These are phyloP conservation scores for Domatiomyces globalis DNA, from an alignment of 2,329 filamentous ascomycete species.

Conservation along the genomic window DNA sequence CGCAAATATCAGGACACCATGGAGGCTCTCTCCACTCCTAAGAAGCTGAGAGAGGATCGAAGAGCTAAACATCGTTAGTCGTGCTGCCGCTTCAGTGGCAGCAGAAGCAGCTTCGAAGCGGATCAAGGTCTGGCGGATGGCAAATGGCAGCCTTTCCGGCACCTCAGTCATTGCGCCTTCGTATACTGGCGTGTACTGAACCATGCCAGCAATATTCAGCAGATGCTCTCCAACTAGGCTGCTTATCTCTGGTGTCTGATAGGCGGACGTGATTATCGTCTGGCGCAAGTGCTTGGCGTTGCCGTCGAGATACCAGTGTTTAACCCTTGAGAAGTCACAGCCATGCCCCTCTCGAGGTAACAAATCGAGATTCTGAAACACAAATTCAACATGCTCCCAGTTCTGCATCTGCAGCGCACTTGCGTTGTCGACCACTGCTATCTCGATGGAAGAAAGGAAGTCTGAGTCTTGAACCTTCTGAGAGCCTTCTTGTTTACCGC, in stretches of 20 bases:
- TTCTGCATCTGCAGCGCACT: conserved; percentile 95
- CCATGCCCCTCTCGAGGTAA: conserved; percentile 82
- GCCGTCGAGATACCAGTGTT: conserved; percentile 84
- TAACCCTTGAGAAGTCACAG: conserved; percentile 82
- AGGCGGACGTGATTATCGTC: conserved; percentile 66
- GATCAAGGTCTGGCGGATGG: conserved; percentile 75
- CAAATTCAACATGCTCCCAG: conserved; percentile 88
- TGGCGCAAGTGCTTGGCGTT: conserved; percentile 70
- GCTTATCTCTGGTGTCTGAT: conserved; percentile 78
- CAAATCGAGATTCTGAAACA: conserved; percentile 81
- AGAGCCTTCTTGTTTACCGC: conserved; percentile 20
- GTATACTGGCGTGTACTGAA: conserved; percentile 58
- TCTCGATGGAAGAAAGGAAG: conserved; percentile 78
- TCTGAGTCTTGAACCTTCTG: conserved; percentile 61
- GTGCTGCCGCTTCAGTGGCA: conserved; percentile 64
- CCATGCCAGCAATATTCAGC: conserved; percentile 66
- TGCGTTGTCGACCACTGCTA: conserved; percentile 80
- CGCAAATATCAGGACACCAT: conserved; percentile 74
- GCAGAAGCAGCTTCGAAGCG: conserved; percentile 63
- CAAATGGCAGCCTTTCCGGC: conserved; percentile 36
- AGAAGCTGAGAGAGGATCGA: conserved; percentile 63
- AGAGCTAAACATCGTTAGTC: conserved; percentile 82
- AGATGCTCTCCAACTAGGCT: conserved; percentile 62
- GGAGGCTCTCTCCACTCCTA: conserved; percentile 50
- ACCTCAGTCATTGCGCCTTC: conserved; percentile 59